Conservation (phyloP, 2,329 filamentous ascomycete genomes). For the Leptosphaerulina australis region DNA sequence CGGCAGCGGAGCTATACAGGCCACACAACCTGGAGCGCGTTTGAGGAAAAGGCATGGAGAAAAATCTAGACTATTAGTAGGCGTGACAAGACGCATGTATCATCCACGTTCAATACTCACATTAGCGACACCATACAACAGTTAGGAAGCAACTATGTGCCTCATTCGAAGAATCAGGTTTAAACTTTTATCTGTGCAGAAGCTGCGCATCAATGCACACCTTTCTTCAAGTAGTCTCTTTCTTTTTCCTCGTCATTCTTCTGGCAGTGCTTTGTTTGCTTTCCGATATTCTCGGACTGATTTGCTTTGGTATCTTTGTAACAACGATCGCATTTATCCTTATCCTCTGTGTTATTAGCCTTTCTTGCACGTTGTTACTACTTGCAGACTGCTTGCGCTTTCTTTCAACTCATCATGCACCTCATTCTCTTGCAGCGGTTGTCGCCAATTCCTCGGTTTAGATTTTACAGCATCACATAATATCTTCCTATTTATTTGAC, state of each 20-base stretch:
- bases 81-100: slow-evolving; percentile 1
- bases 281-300: background rate
- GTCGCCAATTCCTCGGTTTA: slow-evolving; percentile 15
- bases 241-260: background rate
- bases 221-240: background rate
- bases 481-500: slow-evolving; percentile 23
- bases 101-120: background rate
- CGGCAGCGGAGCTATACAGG: background rate
- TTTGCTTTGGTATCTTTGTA: background rate
- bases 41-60: background rate
- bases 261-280: background rate
- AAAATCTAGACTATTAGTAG: background rate
- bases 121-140: background rate
- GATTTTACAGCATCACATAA: slow-evolving; percentile 21
- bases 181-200: background rate
- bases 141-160: background rate
- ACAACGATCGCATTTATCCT: background rate
- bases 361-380: background rate
- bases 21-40: background rate
- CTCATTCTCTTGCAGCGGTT: slow-evolving; percentile 15
- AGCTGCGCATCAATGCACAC: background rate
- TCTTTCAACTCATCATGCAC: slow-evolving; percentile 9
- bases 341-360: background rate
- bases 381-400: background rate
- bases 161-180: background rate